Evolutionary conservation across 768 basidiomycete genomes (phyloP), one percentile per base, ranked within the genome.

Genomic region (Boletus rufocinnamomeus): DNA sequence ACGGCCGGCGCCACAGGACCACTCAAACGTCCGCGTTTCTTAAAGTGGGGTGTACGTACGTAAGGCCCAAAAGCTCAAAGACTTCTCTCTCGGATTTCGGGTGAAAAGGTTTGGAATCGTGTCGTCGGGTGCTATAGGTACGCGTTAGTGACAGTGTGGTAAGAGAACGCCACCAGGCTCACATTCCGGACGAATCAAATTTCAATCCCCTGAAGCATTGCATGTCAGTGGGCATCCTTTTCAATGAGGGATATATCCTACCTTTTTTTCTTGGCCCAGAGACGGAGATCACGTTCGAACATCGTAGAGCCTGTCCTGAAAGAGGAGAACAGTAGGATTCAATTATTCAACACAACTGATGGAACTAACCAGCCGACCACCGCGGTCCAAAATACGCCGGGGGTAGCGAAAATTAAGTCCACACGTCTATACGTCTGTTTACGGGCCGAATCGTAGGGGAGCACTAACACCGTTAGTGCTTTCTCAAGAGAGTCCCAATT

Each of bases 401-500:
- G 86, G 2, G 83, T 78, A 4, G 89, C 85, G 70, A 91, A 89
- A 61, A 96, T 94, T 49, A 96, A 73, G 69, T 98, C 95, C 21
- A 97, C 77, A 13, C 94, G 82, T 32, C 92, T 80, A 67, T 89
- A 81, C 10, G 81, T 63, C 4, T 75, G 80, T 48, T 72, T 75
- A 45, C 66, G 62, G 40, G 63, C 61, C 30, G 67, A 63, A 27
- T 75, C 63, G 1, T 63, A 50, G 6, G 91, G 91, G 0, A 91
- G 79, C 30, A 76, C 74, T 71, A 95, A 90, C 19, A 95, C 87
- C 2, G 88, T 89, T 40, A 97, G 79, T 1, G 87, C 85, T 68
- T 93, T 95, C 74, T 94, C 91, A 35, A 96, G 82, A 3, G 89
- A 83, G 66, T 92, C 90, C 82, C 86, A 87, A 56, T 87, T 82